Evolutionary conservation across 139 green algal genomes (phyloP).

Genomic region (Auxenochlorella pyrenoidosa): DNA sequence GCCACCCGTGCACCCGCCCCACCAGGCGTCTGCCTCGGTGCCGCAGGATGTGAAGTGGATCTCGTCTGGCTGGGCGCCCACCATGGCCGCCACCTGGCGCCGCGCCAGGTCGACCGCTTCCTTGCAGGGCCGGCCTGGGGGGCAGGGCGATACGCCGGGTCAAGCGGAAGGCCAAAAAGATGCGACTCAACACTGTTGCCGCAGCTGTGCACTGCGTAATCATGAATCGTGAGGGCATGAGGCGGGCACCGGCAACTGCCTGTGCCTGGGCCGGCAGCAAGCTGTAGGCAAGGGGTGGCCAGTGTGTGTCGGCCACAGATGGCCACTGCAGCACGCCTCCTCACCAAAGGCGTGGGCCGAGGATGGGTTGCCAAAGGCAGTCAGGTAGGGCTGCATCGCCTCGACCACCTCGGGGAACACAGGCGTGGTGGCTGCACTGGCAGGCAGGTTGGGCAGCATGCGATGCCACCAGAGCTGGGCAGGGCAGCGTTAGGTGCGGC

Average conservation of each 20-base stretch:
- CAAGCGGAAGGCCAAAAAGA: too few species aligned
- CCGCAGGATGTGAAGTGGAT: slow-evolving; percentile 71
- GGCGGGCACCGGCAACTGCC: too few species aligned
- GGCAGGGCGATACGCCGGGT: too few species aligned
- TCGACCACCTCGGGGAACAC: slow-evolving; percentile 62
- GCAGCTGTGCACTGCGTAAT: too few species aligned
- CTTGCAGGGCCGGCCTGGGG: slow-evolving; percentile 44
- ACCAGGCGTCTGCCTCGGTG: slow-evolving; percentile 46
- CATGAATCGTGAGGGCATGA: too few species aligned
- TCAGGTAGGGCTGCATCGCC: slow-evolving; percentile 73
- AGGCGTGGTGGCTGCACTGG: not conserved
- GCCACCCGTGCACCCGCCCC: not conserved
- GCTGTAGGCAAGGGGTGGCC: too few species aligned
- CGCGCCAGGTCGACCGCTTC: slow-evolving; percentile 58
- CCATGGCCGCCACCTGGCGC: slow-evolving; percentile 61
- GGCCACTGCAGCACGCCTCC: too few species aligned
- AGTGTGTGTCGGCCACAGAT: too few species aligned
- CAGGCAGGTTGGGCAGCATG: too few species aligned
- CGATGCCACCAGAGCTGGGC: too few species aligned
- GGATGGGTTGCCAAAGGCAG: slow-evolving; percentile 78
- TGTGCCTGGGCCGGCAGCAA: too few species aligned
- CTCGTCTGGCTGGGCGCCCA: slow-evolving; percentile 48
- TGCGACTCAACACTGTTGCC: too few species aligned
- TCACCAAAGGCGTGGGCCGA: slow-evolving; percentile 64
- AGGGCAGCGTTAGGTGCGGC: not conserved